Base-by-base conservation (phyloP, 108 stramenopile genomes). In the Nitzschia sp. region DNA sequence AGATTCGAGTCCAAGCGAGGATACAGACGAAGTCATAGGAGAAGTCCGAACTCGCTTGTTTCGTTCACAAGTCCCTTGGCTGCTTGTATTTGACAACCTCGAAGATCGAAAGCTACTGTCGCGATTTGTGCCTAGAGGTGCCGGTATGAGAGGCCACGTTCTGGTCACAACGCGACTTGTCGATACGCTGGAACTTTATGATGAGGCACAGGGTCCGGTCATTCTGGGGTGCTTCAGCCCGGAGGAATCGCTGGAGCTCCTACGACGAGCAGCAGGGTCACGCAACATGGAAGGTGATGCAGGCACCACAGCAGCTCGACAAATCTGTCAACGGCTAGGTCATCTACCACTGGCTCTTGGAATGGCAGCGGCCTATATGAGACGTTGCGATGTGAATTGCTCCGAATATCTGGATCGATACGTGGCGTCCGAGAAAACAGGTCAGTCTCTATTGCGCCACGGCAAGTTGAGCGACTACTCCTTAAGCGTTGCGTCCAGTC, bases 331-430 rank as follows among this genome's bases (percentile, higher is more conserved):
- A 26, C 19, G 45, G n/a, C 60, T 84, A 22, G 86, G 86, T 9
- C 81, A 87, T 65, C 48, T 88, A 2, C 87, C 87, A 32, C 64
- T 88, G 11, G 87, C 87, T 1, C 48, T 88, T 22, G 76, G 82
- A 25, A 83, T 85, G 77, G 87, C 87, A 23, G 87, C 82, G 0
- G 84, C 82, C 1, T 88, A 88, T 48, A 88, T 88, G 87, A 53
- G 69, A 56, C 79, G 74, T 61, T 88, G 87, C 50, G 87, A 88
- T 46, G 87, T 88, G 5, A 29, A 45, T 35, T 83, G 84, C 34
- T 46, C 56, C 16, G 87, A 88, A 52, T 88, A 88, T 69, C 41
- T 85, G 41, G 73, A 77, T n/a, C 84, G 87, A 15, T 88, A 80
- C 47, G 33, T 48, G 17, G 38, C 38, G 23, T 86, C 80, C 17